Evolutionary conservation across 1,284 basidiomycete species (phyloP), one percentile per base, ranked within the genome.

Genomic region (Puccinia polysora): DNA sequence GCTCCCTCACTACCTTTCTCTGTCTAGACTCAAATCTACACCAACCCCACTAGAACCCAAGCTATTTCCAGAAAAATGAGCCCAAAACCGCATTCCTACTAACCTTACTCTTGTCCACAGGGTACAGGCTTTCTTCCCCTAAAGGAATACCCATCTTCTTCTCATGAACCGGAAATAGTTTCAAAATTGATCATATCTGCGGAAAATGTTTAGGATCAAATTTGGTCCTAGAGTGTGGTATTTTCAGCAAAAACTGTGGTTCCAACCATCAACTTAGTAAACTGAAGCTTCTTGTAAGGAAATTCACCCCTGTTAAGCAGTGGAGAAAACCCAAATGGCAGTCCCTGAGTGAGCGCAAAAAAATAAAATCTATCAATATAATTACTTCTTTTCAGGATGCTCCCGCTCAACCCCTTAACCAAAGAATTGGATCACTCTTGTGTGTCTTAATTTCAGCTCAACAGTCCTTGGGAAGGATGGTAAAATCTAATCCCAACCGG

Each of bases 251-350:
- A 18, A 28, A 30, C 15, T n/a, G 23, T 32, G 20, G 23, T 30
- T 65, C 43, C 5, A 28, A 65, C 30, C 63, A 65, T 28, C 63
- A 50, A 30, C n/a, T n/a, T n/a, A n/a, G n/a, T n/a, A n/a, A n/a
- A n/a, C n/a, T n/a, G n/a, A 23, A 32, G 2, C 15, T 43, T 6
- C 59, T 40, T 14, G 5, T 62, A 2, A 8, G 2, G 6, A 2
- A 23, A 5, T 38, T 5, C 15, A 14, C 12, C 2, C 43, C 43
- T 23, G 36, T 20, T 8, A 23, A 7, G 8, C 2, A n/a, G 14
- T 32, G 8, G 30, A 32, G 6, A 12, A 15, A 1, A 1, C 45
- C 63, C 10, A 5, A 15, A 10, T 47, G 30, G 63, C 8, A 18
- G 8, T 43, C 40, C 40, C 18, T 59, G 6, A n/a, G 36, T 36